Evolutionary conservation across 192 early-diverging fungal species (phyloP), one percentile per base, ranked within the genome.

Genomic region (Jimgerdemannia flammicorona): DNA sequence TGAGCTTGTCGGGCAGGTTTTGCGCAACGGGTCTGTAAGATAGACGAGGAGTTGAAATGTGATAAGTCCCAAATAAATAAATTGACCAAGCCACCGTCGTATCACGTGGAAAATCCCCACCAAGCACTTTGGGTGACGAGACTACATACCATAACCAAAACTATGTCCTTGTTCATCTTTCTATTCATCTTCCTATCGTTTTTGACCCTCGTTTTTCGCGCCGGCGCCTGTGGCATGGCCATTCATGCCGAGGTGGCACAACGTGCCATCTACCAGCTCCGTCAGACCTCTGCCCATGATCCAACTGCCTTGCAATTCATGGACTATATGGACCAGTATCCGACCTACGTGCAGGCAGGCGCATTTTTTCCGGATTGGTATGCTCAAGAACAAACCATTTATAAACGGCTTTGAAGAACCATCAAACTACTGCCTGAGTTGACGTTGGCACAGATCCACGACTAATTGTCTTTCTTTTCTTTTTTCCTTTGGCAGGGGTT

Each of bases 321-420:
- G 59, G 18, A 39, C 3, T 67, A 72, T 43, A 69, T 79, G 8
- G 39, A 49, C 7, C 19, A 72, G 3, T 75, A 70, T 49, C 70
- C 78, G 2, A 63, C 74, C 14, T 79, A 72, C 54, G 67, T 70
- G 4, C 78, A 79, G 59, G 86, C 89, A 3, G 89, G 89, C 3
- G 85, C 89, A 39, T 89, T 84, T 70, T 90, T 90, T 78, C 89
- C 89, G 18, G 89, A 90, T 71, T 90, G 89, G 89, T 89, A 73
- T 44, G 70, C 59, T 10, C 66, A 44, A 43, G 4, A n/a, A 29
- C 29, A 64, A 59, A 39, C 43, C 39, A 44, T n/a, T 40, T 43
- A 11, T 54, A 29, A 29, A 29, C 29, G 29, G 29, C 29, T 29
- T 29, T 29, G 29, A 29, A 29, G 29, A 29, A 29, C 29, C 0